Percentiles rank a stretch among this genome's conserved stretches.
Evolutionary conservation across 2,329 filamentous ascomycete species (phyloP).

Genomic region (Pestalotiopsis sp.): DNA sequence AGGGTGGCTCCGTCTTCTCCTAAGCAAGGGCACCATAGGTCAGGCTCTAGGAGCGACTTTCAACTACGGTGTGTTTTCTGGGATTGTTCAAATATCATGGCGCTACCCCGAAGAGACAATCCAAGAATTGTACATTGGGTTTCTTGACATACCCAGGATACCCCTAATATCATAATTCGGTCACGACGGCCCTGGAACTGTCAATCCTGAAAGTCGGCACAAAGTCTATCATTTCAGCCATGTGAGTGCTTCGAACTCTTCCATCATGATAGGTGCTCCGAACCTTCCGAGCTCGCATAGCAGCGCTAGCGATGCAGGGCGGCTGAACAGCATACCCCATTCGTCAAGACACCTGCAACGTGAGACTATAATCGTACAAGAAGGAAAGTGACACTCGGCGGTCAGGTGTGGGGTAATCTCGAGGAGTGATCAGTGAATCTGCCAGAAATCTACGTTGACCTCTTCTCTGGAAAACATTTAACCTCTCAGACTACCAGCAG

Average conservation of each 20-base stretch:
- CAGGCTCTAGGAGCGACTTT: too few species aligned
- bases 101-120: too few species aligned
- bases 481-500: neutral
- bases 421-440: neutral
- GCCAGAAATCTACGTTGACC: neutral
- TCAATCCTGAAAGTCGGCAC: too few species aligned
- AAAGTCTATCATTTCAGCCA: neutral
- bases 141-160: neutral
- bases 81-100: too few species aligned
- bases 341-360: neutral
- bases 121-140: neutral
- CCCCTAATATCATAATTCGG: neutral
- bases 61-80: too few species aligned
- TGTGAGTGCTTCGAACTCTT: neutral
- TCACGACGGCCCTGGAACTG: too few species aligned
- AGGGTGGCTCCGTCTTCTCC: conserved; percentile 31
- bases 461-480: neutral
- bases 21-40: neutral
- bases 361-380: neutral
- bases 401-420: conserved; percentile 1
- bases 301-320: neutral
- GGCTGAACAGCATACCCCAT: neutral
- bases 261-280: neutral
- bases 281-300: neutral
- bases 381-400: neutral